Evolutionary conservation across 2,329 filamentous ascomycete genomes (phyloP).

Genomic region (Fusarium duplospermum): DNA sequence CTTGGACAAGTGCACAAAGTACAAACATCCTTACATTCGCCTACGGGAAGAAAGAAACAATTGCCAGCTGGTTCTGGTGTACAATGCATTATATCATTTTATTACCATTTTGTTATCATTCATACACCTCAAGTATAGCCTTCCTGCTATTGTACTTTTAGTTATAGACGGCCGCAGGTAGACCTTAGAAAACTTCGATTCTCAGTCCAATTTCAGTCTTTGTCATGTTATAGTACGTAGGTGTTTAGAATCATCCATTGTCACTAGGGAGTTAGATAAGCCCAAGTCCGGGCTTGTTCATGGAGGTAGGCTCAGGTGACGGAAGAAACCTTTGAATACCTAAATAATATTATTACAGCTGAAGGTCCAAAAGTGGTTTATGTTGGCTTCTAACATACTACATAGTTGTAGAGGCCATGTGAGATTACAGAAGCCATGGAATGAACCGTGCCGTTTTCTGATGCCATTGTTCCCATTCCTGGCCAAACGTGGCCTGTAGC

Average conservation of each 20-base stretch:
- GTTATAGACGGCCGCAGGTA: background rate
- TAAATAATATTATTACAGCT: background rate
- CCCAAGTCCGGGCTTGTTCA: background rate
- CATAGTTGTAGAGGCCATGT: background rate
- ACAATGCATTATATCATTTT: background rate
- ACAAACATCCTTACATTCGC: background rate
- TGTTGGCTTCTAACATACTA: background rate
- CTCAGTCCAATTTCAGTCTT: background rate
- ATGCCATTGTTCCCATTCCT: slow-evolving; percentile 62
- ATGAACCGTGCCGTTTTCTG: slow-evolving; percentile 60
- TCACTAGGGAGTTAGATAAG: accelerated
- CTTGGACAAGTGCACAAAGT: background rate
- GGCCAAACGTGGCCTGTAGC: slow-evolving; percentile 59
- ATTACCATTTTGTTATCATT: background rate
- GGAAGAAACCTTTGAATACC: background rate
- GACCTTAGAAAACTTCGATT: background rate
- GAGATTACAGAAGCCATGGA: slow-evolving; percentile 44
- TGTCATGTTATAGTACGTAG: background rate
- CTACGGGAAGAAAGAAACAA: background rate
- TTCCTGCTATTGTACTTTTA: background rate
- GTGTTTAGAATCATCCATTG: background rate
- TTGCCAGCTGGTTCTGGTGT: background rate
- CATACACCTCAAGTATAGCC: background rate
- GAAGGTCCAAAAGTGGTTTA: background rate
- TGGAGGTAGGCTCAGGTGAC: background rate